phyloP scores from a whole-genome alignment of 805 yeast species.

The Ogataea sp. region DNA sequence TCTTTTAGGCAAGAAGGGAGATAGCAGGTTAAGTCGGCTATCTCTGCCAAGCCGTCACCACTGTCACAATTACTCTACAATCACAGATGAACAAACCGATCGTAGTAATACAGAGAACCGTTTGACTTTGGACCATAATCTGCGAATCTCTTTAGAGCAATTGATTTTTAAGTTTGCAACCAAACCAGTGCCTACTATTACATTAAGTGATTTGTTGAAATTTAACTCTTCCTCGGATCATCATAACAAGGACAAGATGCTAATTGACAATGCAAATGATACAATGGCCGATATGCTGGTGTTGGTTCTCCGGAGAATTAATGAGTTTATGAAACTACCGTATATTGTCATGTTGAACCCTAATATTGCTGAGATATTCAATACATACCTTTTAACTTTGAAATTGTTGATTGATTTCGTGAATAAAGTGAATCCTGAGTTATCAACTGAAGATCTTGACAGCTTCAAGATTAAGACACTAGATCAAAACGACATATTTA shows the following conservation, averaged over 20 bases:
- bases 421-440: slow-evolving; percentile 12
- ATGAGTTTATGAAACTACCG: slow-evolving; percentile 66
- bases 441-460: slow-evolving; percentile 21
- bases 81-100: too few species aligned
- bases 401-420: slow-evolving; percentile 34
- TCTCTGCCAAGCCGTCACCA: too few species aligned
- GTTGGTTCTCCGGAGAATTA: slow-evolving; percentile 62
- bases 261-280: slow-evolving; percentile 39
- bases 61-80: too few species aligned
- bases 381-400: slow-evolving; percentile 65
- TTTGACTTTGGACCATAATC: slow-evolving; percentile 8
- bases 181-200: slow-evolving; percentile 43
- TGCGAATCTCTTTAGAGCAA: slow-evolving; percentile 32
- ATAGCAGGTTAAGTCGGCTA: too few species aligned
- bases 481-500: slow-evolving; percentile 48
- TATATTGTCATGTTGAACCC: slow-evolving; percentile 85
- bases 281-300: slow-evolving; percentile 51
- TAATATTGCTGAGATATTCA: slow-evolving; percentile 69
- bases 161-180: slow-evolving; percentile 50
- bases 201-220: slow-evolving; percentile 41
- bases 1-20: too few species aligned
- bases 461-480: slow-evolving; percentile 27
- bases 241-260: slow-evolving; percentile 21
- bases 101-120: too few species aligned
- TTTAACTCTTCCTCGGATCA: slow-evolving; percentile 28